A percentile compares a stretch with the other conserved stretches of the same genome.
phyloP scores from a whole-genome alignment of 2,329 filamentous ascomycete species.

The Scytalidium sp. region DNA sequence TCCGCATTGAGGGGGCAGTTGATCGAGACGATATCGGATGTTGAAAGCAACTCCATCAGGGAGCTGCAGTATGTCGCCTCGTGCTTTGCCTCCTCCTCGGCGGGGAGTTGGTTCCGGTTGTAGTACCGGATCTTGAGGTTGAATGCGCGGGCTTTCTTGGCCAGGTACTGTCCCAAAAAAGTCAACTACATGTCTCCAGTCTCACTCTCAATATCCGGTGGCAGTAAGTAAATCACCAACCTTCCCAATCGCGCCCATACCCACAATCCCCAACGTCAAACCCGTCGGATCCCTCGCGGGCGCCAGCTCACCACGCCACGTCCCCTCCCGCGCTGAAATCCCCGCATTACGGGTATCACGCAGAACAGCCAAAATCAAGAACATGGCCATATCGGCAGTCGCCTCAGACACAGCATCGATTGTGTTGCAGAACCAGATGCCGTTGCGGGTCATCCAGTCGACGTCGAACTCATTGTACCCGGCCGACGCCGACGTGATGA shows the following conservation, averaged over 20 bases:
- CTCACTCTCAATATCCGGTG: no score
- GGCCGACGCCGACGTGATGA: constrained; percentile 44
- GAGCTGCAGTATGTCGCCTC: constrained; percentile 56
- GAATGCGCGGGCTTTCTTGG: constrained; percentile 56
- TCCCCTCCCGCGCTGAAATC: constrained; percentile 16
- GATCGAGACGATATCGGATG: constrained; percentile 72
- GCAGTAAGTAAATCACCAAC: no score
- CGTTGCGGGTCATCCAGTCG: constrained; percentile 38
- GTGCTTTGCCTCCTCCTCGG: constrained; percentile 42
- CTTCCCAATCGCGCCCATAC: constrained; percentile 32
- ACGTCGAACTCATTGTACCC: constrained; percentile 47
- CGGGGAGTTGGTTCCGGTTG: constrained; percentile 59
- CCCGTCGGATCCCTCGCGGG: constrained; percentile 24
- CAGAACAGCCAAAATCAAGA: constrained; percentile 21
- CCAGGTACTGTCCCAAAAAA: no score
- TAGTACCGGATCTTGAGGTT: constrained; percentile 72
- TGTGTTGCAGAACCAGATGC: constrained; percentile 27
- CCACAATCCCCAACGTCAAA: constrained; percentile 28
- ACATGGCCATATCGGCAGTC: constrained; percentile 25
- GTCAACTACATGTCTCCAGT: no score
- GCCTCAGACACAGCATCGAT: constrained; percentile 12
- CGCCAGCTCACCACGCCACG: constrained; percentile 2
- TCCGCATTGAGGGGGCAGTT: constrained; percentile 72
- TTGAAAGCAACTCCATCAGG: constrained; percentile 64
- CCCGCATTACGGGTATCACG: constrained; percentile 22